These are phyloP conservation scores for Eucommia ulmoides DNA, from an alignment of 257 asterid genomes.

Conservation along the genomic window DNA sequence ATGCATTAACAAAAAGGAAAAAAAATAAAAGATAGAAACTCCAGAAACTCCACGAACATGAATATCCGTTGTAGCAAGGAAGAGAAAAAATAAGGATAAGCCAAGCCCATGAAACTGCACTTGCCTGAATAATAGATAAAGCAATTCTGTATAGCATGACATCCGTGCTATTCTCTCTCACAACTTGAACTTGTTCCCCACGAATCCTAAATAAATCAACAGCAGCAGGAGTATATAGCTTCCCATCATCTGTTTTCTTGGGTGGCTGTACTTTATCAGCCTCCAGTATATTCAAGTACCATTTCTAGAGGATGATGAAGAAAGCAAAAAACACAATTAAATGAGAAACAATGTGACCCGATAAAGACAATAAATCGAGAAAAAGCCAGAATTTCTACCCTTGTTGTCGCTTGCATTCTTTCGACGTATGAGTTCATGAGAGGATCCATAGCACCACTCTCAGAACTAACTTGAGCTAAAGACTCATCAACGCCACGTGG, in stretches of 20 bases:
- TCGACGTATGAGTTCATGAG: constrained; percentile 98
- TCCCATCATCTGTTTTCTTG: constrained; percentile 94
- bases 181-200: constrained; percentile 95
- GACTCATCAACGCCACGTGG: constrained; percentile 95
- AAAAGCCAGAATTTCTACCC: too few relatives aligned
- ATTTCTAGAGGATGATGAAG: constrained; percentile 35
- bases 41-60: neutral
- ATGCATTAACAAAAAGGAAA: too few relatives aligned
- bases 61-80: constrained; percentile 3
- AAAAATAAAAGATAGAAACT: too few relatives aligned
- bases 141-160: constrained; percentile 95
- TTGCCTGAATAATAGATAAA: constrained; percentile 89
- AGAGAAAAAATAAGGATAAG: neutral
- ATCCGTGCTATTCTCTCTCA: constrained; percentile 94
- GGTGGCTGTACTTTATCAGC: constrained; percentile 98
- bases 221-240: constrained; percentile 96
- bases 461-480: constrained; percentile 97
- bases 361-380: too few relatives aligned
- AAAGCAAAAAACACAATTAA: constrained; percentile 4
- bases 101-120: constrained; percentile 12
- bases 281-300: constrained; percentile 97
- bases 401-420: constrained; percentile 98
- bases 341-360: constrained; percentile 12
- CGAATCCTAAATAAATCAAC: constrained; percentile 96
- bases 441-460: constrained; percentile 99